Evolutionary conservation across 345 rosid species (phyloP), one percentile per base, ranked within the genome.

Genomic region (Triadica sebifera): DNA sequence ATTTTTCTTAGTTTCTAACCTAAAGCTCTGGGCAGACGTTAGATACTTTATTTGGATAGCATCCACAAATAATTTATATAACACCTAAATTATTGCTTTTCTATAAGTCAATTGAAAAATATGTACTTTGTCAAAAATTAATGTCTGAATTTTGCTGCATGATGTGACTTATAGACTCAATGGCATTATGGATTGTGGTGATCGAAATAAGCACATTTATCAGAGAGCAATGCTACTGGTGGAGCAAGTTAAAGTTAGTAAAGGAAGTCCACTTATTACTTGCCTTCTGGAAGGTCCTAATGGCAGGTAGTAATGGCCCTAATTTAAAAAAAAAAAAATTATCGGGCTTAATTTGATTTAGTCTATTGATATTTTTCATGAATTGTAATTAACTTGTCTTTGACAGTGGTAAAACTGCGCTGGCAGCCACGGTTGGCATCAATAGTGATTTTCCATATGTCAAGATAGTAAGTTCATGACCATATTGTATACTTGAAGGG

Each of bases 161-260:
- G 17, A 78, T 71, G 24, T 77, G 24, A 46, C 73, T 62, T 81
- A 50, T 67, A 96, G 99, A 77, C 90, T 96, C 66, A 88, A 93
- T 78, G 98, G 98, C 71, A 96, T 93, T 85, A 92, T 88, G 81
- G 89, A 90, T 46, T 96, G 96, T 80, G 99, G 99, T 70, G 80
- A 86, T 75, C 83, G 89, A 16, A 72, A 93, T 82, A 83, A 86
- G 77, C 96, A 93, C 82, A 91, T 96, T 41, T 91, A 87, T 84
- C 86, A 91, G 73, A 93, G 97, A 85, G 92, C 95, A 61, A 89
- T 93, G 93, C 82, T 90, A 63, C 79, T 91, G 38, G 96, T 91
- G 76, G 99, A 91, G 84, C 97, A 96, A 89, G 98, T 93, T 65
- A 96, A 96, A 93, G 98, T 87, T 76, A 93, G 99, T 80, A 86